phyloP scores from a whole-genome alignment of 345 rosid genomes.

The Sonneratia alba region DNA sequence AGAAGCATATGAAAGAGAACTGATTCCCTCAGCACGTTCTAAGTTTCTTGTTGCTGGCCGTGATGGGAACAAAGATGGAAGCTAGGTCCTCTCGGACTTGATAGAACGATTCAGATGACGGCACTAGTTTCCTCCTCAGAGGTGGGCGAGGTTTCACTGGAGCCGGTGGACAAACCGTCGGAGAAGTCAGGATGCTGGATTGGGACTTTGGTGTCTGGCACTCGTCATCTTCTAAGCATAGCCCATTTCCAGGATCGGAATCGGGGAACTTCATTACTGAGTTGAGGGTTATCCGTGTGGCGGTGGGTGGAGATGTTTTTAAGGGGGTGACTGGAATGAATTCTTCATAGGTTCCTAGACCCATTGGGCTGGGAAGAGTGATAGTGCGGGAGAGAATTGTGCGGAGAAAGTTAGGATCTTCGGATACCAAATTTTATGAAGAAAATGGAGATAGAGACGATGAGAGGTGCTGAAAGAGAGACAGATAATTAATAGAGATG shows the following conservation, averaged over 20 bases:
- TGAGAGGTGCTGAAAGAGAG: conserved; percentile 10
- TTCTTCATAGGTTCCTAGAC: not conserved
- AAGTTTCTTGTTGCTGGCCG: not conserved
- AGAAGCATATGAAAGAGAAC: no score
- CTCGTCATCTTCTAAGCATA: not conserved
- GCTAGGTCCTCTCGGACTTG: not conserved
- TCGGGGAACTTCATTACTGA: not conserved
- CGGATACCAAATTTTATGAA: conserved; percentile 3
- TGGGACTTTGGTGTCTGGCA: not conserved
- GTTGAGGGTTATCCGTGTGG: not conserved
- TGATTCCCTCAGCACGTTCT: not conserved
- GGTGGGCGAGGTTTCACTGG: not conserved
- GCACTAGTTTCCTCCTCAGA: not conserved
- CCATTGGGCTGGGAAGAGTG: not conserved
- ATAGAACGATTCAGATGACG: not conserved
- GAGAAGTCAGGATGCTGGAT: not conserved
- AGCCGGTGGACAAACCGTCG: not conserved
- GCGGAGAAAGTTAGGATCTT: not conserved
- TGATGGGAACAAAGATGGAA: not conserved
- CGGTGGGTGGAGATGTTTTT: not conserved
- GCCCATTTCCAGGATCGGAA: not conserved
- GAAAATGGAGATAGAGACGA: not conserved
- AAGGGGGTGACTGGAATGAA: conserved; percentile 3
- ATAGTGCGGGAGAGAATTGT: not conserved
- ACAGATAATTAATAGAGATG: not conserved